These are phyloP conservation scores for Leccinum variabile DNA, from an alignment of 1,284 basidiomycete species.

Conservation along the genomic window DNA sequence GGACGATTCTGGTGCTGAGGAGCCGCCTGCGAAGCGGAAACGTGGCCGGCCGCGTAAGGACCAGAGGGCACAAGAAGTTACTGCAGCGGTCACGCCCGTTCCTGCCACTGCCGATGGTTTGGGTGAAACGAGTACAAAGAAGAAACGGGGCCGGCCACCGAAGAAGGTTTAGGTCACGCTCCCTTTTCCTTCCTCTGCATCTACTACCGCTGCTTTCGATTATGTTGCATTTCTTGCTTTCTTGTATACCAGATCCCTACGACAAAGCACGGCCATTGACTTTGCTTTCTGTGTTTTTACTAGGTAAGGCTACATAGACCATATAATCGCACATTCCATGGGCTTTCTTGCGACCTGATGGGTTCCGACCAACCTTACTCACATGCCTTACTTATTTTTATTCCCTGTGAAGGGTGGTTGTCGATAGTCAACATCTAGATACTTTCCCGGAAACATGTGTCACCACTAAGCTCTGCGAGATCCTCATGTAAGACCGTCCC, in stretches of 20 bases:
- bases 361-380: constrained; percentile 17
- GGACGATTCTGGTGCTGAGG: constrained; percentile 47
- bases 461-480: constrained; percentile 22
- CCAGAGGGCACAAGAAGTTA: constrained; percentile 47
- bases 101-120: constrained; percentile 42
- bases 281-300: constrained; percentile 35
- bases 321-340: constrained; percentile 33
- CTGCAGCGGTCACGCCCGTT: constrained; percentile 33
- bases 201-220: constrained; percentile 19
- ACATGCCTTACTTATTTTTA: constrained; percentile 35
- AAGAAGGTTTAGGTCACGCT: constrained; percentile 47
- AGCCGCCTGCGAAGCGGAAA: constrained; percentile 56
- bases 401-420: constrained; percentile 31
- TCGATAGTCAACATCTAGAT: constrained; percentile 18
- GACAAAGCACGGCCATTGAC: constrained; percentile 34
- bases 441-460: constrained; percentile 31
- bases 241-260: constrained; percentile 38
- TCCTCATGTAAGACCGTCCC: constrained; percentile 34
- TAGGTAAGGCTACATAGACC: constrained; percentile 39
- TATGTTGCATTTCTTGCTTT: constrained; percentile 33
- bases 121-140: constrained; percentile 52
- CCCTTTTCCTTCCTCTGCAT: constrained; percentile 6
- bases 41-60: constrained; percentile 72
- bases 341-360: constrained; percentile 26
- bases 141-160: constrained; percentile 70